Conservation (phyloP, 495 filamentous ascomycete genomes). For the Amniculicola lignicola region DNA sequence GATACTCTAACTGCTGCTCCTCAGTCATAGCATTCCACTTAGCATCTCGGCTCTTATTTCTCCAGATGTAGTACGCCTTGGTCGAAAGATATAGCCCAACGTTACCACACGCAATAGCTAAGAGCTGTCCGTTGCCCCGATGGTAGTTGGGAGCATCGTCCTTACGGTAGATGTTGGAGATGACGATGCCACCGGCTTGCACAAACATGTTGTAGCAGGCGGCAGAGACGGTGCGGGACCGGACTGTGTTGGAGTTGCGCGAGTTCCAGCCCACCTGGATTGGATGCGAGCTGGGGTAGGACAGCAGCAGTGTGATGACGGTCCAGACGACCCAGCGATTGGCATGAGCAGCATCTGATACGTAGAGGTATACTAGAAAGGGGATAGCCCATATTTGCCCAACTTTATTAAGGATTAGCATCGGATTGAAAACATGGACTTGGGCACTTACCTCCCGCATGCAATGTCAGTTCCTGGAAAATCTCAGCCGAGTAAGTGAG, state of each 20-base stretch:
- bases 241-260: conserved; percentile 28
- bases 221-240: conserved; percentile 33
- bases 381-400: conserved; percentile 39
- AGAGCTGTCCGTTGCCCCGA: conserved; percentile 23
- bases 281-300: conserved; percentile 48
- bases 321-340: conserved; percentile 57
- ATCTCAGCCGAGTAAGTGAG: conserved; percentile 22
- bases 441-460: no score
- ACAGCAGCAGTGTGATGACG: conserved; percentile 56
- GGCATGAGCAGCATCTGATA: conserved; percentile 44
- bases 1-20: conserved; percentile 15
- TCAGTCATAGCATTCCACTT: conserved; percentile 30
- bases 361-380: conserved; percentile 54
- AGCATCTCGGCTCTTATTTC: conserved; percentile 12
- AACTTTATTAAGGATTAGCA: no score
- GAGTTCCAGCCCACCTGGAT: conserved; percentile 35
- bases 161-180: conserved; percentile 48
- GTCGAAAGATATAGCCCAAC: conserved; percentile 15
- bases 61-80: conserved; percentile 29
- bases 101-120: conserved; percentile 15
- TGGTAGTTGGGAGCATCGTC: conserved; percentile 29
- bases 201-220: conserved; percentile 75
- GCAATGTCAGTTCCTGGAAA: conserved; percentile 12
- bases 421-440: no score
- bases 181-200: conserved; percentile 61